A percentile compares a stretch with the other conserved stretches of the same genome.
phyloP scores from a whole-genome alignment of 768 basidiomycete genomes.

The Chiua virens region DNA sequence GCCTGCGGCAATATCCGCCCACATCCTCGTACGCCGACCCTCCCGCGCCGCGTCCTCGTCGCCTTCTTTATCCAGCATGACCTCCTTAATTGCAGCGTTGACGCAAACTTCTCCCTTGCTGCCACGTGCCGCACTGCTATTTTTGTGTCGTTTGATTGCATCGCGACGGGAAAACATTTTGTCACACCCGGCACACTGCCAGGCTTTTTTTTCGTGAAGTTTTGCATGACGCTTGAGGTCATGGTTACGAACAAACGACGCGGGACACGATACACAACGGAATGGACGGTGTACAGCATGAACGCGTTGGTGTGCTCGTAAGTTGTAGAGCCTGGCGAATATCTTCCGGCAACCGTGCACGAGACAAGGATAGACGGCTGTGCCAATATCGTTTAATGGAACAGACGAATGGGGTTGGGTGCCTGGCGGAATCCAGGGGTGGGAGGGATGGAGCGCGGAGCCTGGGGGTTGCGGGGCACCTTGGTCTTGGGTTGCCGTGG shows the following conservation, averaged over 20 bases:
- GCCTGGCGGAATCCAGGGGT: constrained; percentile 30
- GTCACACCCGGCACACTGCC: constrained; percentile 70
- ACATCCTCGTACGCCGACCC: constrained; percentile 60
- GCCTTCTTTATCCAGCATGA: constrained; percentile 45
- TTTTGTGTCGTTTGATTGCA: constrained; percentile 77
- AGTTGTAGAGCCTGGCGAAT: constrained; percentile 66
- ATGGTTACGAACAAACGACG: constrained; percentile 76
- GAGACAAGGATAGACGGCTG: constrained; percentile 82
- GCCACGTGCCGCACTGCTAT: constrained; percentile 52
- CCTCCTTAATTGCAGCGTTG: constrained; percentile 60
- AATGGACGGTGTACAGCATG: constrained; percentile 67
- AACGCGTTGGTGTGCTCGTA: constrained; percentile 69
- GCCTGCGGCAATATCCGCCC: constrained; percentile 58
- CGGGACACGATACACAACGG: constrained; percentile 63
- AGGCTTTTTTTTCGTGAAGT: constrained; percentile 71
- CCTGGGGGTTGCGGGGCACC: constrained; percentile 21
- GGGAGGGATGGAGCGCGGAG: constrained; percentile 36
- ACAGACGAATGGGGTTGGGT: constrained; percentile 21
- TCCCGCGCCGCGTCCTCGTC: constrained; percentile 45
- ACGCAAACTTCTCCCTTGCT: constrained; percentile 53
- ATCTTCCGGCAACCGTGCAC: constrained; percentile 62
- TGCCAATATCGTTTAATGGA: constrained; percentile 53
- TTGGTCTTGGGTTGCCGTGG: constrained; percentile 34
- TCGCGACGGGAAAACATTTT: constrained; percentile 78
- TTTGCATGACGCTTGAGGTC: constrained; percentile 78